Evolutionary conservation across 1,284 basidiomycete genomes (phyloP).

Genomic region (Malassezia yamatoensis): DNA sequence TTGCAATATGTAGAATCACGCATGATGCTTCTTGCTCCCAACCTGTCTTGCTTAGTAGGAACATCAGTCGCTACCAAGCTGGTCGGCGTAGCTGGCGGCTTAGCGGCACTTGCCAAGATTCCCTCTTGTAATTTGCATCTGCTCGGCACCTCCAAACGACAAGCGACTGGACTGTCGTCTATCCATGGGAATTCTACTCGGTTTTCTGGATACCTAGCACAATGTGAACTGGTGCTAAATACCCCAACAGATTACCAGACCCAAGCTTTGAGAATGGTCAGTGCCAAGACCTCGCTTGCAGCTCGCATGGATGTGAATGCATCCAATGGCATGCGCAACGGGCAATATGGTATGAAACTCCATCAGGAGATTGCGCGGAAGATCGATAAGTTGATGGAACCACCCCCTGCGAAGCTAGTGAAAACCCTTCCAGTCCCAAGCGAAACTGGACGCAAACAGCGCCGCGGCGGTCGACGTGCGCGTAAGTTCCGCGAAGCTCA

Average conservation of each 20-base stretch:
- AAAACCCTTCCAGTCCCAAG: constrained; percentile 94
- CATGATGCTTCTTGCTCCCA: constrained; percentile 95
- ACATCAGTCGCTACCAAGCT: constrained; percentile 96
- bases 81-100: constrained; percentile 88
- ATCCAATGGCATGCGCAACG: constrained; percentile 63
- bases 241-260: constrained; percentile 83
- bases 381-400: constrained; percentile 81
- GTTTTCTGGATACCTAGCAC: constrained; percentile 95
- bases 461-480: constrained; percentile 85
- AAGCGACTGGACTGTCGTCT: constrained; percentile 69
- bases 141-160: constrained; percentile 83
- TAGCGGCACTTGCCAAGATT: constrained; percentile 81
- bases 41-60: constrained; percentile 93
- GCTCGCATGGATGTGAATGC: constrained; percentile 74
- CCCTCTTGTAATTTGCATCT: constrained; percentile 94
- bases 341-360: constrained; percentile 67
- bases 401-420: constrained; percentile 81
- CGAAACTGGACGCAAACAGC: constrained; percentile 70
- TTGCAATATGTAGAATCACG: constrained; percentile 97
- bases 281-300: constrained; percentile 79
- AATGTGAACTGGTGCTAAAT: constrained; percentile 72
- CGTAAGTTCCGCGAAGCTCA: constrained; percentile 94
- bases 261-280: constrained; percentile 82
- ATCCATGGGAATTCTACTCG: constrained; percentile 54
- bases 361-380: constrained; percentile 79